Conservation (phyloP, 1,139 yeast species). For the Suhomyces choctaworum region DNA sequence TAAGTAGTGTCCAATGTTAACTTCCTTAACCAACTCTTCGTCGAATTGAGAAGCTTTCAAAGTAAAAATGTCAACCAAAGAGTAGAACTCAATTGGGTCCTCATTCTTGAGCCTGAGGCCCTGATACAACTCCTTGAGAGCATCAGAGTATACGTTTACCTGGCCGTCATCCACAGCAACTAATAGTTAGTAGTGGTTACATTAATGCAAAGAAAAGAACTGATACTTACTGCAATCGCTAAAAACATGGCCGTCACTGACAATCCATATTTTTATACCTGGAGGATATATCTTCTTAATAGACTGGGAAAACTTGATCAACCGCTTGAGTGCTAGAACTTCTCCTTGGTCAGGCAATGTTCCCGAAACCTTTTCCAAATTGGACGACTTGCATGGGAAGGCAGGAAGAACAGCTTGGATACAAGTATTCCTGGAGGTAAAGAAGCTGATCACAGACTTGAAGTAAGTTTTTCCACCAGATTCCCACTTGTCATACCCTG, state of each 20-base stretch:
- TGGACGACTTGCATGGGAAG: slow-evolving; percentile 64
- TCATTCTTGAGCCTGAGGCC: slow-evolving; percentile 26
- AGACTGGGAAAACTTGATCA: slow-evolving; percentile 31
- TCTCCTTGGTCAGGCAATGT: slow-evolving; percentile 52
- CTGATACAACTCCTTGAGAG: slow-evolving; percentile 43
- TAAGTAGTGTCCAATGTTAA: slow-evolving; percentile 33
- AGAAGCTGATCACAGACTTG: slow-evolving; percentile 42
- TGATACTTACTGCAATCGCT: slow-evolving; percentile 54
- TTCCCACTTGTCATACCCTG: slow-evolving; percentile 51
- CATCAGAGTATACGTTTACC: slow-evolving; percentile 49
- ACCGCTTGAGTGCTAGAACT: slow-evolving; percentile 35
- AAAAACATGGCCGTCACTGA: slow-evolving; percentile 66
- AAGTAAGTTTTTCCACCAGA: slow-evolving; percentile 45
- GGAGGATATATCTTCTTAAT: slow-evolving; percentile 51
- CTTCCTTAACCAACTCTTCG: slow-evolving; percentile 20
- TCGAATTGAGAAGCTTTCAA: slow-evolving; percentile 22
- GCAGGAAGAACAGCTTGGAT: slow-evolving; percentile 64
- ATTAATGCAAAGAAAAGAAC: neutral
- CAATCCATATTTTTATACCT: slow-evolving; percentile 56
- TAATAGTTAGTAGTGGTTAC: slow-evolving; percentile 17
- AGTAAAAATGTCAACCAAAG: slow-evolving; percentile 39
- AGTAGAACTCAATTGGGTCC: slow-evolving; percentile 33
- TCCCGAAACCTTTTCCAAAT: slow-evolving; percentile 52
- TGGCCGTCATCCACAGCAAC: slow-evolving; percentile 51
- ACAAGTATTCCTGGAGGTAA: slow-evolving; percentile 46